These are phyloP conservation scores for Knufia petricola DNA, from an alignment of 2,329 filamentous ascomycete genomes.

Conservation along the genomic window DNA sequence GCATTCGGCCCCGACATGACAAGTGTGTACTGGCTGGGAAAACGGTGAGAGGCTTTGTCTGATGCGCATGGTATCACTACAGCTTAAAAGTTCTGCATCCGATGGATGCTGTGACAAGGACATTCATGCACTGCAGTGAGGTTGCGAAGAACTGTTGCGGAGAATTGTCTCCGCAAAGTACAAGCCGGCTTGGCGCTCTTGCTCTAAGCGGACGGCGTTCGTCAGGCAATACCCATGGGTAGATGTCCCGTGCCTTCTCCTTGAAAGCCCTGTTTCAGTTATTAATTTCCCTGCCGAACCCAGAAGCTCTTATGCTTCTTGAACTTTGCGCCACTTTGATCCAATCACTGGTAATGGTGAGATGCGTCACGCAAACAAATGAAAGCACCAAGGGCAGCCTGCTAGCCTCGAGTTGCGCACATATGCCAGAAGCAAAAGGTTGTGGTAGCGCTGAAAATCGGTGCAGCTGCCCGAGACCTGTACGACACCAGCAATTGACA, in stretches of 20 bases:
- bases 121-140: too few relatives aligned
- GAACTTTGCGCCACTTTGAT: neutral
- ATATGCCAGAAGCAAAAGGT: neutral
- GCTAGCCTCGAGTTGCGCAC: neutral
- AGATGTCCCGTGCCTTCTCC: neutral
- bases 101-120: neutral
- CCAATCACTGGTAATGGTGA: too few relatives aligned
- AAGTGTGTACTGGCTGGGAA: too few relatives aligned
- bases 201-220: neutral
- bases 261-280: neutral
- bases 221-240: too few relatives aligned
- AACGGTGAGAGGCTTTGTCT: neutral
- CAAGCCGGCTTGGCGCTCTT: neutral
- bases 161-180: neutral
- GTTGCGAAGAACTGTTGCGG: neutral
- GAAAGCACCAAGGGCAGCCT: neutral
- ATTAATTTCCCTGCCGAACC: neutral
- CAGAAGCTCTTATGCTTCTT: neutral
- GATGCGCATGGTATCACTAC: neutral
- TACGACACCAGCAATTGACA: too few relatives aligned
- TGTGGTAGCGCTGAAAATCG: neutral
- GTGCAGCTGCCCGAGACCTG: constrained; percentile 8
- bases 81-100: too few relatives aligned
- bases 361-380: neutral
- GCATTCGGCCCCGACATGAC: too few relatives aligned